Percentiles rank a stretch among this genome's conserved stretches.
Evolutionary conservation across 208 protist species (phyloP).

Genomic region (Leishmania martiniquensis): DNA sequence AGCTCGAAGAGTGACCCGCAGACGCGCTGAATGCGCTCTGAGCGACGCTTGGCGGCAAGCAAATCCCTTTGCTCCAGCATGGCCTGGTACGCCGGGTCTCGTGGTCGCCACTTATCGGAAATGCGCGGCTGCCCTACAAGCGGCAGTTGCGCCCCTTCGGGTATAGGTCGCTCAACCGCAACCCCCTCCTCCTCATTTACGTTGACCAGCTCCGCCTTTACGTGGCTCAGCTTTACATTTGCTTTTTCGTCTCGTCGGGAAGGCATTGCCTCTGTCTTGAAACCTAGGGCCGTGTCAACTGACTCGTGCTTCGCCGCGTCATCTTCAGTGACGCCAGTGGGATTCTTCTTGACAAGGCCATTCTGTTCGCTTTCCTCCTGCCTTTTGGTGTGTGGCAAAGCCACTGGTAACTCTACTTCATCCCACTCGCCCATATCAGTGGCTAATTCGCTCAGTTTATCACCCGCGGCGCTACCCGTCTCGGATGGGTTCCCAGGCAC

Average conservation of each 20-base stretch:
- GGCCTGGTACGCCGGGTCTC: constrained; percentile 66
- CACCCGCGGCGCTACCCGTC: neutral
- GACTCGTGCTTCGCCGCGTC: constrained; percentile 20
- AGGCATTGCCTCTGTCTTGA: constrained; percentile 11
- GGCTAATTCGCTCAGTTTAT: constrained; percentile 13
- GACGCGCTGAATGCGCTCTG: constrained; percentile 72
- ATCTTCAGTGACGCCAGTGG: constrained; percentile 4
- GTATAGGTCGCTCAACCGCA: constrained; percentile 15
- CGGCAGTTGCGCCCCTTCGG: constrained; percentile 55
- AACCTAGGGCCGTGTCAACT: neutral
- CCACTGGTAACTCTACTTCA: constrained; percentile 66
- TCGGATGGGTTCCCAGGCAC: constrained; percentile 12
- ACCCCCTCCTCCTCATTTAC: constrained; percentile 9
- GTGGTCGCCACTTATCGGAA: constrained; percentile 43
- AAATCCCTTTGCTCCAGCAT: constrained; percentile 78
- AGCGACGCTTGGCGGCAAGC: constrained; percentile 73
- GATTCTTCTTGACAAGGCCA: neutral
- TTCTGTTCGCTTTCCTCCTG: constrained; percentile 24
- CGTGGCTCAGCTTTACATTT: neutral
- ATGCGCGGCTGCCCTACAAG: constrained; percentile 52
- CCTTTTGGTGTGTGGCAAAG: constrained; percentile 25
- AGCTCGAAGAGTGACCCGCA: constrained; percentile 49
- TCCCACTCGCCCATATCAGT: constrained; percentile 85
- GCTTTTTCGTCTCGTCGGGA: neutral
- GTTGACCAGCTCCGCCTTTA: constrained; percentile 38